Conservation (phyloP, 495 filamentous ascomycete species). For the Daldinia loculata region DNA sequence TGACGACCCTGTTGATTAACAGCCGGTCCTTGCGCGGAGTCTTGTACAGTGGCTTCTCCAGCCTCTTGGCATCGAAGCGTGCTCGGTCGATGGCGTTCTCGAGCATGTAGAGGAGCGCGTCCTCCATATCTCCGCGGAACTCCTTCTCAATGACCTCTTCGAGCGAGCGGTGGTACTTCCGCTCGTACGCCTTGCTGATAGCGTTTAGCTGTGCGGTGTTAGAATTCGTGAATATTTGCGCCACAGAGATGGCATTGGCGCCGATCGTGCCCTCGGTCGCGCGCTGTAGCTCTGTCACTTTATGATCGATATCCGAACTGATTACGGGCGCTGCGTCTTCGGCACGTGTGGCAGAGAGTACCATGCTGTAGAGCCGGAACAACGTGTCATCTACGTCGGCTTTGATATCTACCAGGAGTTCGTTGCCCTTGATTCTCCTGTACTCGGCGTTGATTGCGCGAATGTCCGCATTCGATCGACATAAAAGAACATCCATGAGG, state of each 20-base stretch:
- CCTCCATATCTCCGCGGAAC: constrained; percentile 81
- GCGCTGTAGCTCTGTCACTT: constrained; percentile 67
- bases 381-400: constrained; percentile 68
- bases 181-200: constrained; percentile 67
- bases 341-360: constrained; percentile 66
- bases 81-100: constrained; percentile 71
- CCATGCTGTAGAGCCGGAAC: constrained; percentile 57
- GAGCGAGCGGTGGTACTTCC: constrained; percentile 64
- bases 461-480: constrained; percentile 78
- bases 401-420: constrained; percentile 60
- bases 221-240: constrained; percentile 67
- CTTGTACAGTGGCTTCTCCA: constrained; percentile 78
- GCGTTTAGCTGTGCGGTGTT: constrained; percentile 73
- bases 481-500: constrained; percentile 76
- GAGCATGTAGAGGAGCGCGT: constrained; percentile 66
- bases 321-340: constrained; percentile 67
- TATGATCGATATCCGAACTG: constrained; percentile 66
- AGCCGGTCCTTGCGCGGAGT: constrained; percentile 76
- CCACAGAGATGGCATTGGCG: constrained; percentile 56
- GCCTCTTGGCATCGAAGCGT: constrained; percentile 71
- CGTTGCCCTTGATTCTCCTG: constrained; percentile 61
- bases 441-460: constrained; percentile 66
- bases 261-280: constrained; percentile 65
- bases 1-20: constrained; percentile 68
- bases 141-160: constrained; percentile 69